Evolutionary conservation across 257 asterid genomes (phyloP).

Genomic region (Linaria vulgaris): DNA sequence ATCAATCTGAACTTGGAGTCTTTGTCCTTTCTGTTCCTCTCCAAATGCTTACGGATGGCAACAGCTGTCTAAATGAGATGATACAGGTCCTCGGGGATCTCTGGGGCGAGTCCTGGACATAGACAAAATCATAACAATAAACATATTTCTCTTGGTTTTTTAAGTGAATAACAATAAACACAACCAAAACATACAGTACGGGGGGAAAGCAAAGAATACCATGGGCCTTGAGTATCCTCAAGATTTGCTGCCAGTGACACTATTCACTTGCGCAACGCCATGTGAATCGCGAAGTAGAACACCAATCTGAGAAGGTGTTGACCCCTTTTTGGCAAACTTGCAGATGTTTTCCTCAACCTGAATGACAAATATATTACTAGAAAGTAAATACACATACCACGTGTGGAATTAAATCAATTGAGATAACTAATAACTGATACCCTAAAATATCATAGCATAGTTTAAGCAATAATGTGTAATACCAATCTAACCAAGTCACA

Average conservation of each 20-base stretch:
- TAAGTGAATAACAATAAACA: not conserved
- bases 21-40: constrained; percentile 88
- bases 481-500: no score
- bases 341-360: constrained; percentile 78
- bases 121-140: not conserved
- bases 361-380: not conserved
- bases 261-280: constrained; percentile 85
- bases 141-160: not conserved
- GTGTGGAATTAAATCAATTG: no score
- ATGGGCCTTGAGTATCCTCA: constrained; percentile 84
- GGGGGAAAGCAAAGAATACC: constrained; percentile 34
- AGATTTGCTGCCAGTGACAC: constrained; percentile 84
- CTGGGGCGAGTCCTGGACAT: constrained; percentile 70
- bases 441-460: no score
- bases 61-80: constrained; percentile 85
- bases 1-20: constrained; percentile 83
- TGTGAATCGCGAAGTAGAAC: constrained; percentile 82
- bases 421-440: no score
- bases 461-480: no score
- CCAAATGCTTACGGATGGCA: constrained; percentile 83
- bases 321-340: constrained; percentile 72
- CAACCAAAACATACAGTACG: not conserved
- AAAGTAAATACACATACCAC: no score
- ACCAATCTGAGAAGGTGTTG: constrained; percentile 84
- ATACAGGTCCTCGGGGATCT: constrained; percentile 83